Evolutionary conservation across 2,329 filamentous ascomycete genomes (phyloP).

Genomic region (Alternaria sp.): DNA sequence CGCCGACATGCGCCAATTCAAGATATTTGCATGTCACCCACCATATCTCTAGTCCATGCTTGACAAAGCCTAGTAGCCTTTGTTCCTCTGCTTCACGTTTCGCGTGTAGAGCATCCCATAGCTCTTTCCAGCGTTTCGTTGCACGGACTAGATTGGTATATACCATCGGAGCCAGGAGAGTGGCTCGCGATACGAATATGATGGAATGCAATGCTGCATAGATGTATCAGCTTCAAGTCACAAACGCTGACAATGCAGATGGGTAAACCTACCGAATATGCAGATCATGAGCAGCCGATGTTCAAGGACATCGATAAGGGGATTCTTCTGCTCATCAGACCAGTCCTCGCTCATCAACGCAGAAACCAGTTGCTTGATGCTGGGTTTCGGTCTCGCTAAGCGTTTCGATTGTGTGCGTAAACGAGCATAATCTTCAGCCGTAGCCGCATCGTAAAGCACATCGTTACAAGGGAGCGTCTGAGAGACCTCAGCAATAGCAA

Average conservation of each 20-base stretch:
- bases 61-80: conserved; percentile 12
- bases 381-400: not conserved
- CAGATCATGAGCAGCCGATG: conserved; percentile 6
- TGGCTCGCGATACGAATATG: not conserved
- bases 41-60: conserved; percentile 21
- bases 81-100: not conserved
- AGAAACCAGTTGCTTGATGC: conserved; percentile 3
- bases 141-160: conserved; percentile 10
- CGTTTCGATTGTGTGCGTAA: not conserved
- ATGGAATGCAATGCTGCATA: not conserved
- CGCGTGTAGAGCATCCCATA: conserved; percentile 10
- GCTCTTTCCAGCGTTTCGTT: conserved; percentile 19
- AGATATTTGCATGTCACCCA: conserved; percentile 19
- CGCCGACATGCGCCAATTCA: not conserved
- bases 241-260: not conserved
- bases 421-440: not conserved
- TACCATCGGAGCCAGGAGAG: not conserved
- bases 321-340: not conserved
- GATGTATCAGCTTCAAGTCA: not conserved
- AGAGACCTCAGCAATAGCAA: conserved; percentile 13
- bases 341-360: conserved; percentile 1
- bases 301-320: not conserved
- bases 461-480: conserved; percentile 13
- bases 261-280: conserved; percentile 14
- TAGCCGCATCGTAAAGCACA: conserved; percentile 18